Evolutionary conservation across 305 asterid genomes (phyloP), one percentile per base, ranked within the genome.

Genomic region (Coffea humblotiana): DNA sequence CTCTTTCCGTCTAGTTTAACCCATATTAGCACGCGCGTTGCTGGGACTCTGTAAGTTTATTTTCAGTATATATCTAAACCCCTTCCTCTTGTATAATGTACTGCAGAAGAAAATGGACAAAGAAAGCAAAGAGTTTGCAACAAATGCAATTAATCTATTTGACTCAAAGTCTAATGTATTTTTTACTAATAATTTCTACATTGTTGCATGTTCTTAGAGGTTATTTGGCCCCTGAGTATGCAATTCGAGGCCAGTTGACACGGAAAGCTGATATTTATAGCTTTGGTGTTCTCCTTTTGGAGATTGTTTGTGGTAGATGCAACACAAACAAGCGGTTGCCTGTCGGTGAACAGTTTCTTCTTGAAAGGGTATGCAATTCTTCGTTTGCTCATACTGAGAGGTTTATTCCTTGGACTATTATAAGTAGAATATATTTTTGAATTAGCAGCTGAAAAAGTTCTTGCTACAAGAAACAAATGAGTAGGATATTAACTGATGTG

Each of bases 171-270:
- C 45, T 25, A 23, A 10, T n/a, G 25, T 69, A 23, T 25, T 68
- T 47, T 69, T 69, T 52, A 49, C 71, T 71, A 10, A 32, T 48
- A 14, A 14, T 63, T 64, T 37, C 14, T 75, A 40, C 72, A 79
- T 74, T 72, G 49, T 74, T 63, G 68, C 68, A 64, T 64, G 47
- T 82, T 65, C 83, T 80, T 85, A 94, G 98, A 40, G 98, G 98
- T 86, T 94, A 94, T 84, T 85, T 94, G 90, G 97, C 98, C 52
- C 97, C 98, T 6, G 98, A 94, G 82, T 93, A 94, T 82, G 97
- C 97, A 13, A 82, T 92, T 66, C 90, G 92, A 45, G 97, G 97
- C 49, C 92, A 87, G 85, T 85, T 94, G 87, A 94, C 98, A 32
- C 82, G 97, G 79, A 94, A 93, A 87, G 98, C 97, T 29, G 97